Evolutionary conservation across 192 early-diverging fungal genomes (phyloP).

Genomic region (Backusella tarrabulga): DNA sequence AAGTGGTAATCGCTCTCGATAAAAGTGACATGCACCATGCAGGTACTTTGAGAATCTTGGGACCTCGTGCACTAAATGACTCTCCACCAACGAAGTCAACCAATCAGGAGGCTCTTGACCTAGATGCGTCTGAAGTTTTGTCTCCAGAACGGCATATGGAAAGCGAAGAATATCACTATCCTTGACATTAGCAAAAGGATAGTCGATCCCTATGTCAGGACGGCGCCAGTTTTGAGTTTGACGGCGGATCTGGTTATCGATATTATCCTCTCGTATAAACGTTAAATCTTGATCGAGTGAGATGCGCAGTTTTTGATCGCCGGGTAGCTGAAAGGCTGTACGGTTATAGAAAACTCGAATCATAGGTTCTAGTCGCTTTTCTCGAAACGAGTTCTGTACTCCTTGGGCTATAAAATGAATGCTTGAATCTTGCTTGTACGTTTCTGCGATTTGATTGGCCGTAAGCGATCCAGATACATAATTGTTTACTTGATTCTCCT

Average conservation of each 20-base stretch:
- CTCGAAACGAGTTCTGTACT: slow-evolving; percentile 65
- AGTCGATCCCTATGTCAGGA: slow-evolving; percentile 75
- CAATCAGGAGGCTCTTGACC: slow-evolving; percentile 71
- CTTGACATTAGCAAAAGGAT: slow-evolving; percentile 75
- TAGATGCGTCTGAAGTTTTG: slow-evolving; percentile 74
- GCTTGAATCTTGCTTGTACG: slow-evolving; percentile 72
- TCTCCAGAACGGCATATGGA: slow-evolving; percentile 93
- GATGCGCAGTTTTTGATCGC: slow-evolving; percentile 88
- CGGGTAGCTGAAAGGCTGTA: slow-evolving; percentile 98
- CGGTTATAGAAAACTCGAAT: slow-evolving; percentile 95
- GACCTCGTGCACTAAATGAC: slow-evolving; percentile 75
- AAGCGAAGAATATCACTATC: slow-evolving; percentile 80
- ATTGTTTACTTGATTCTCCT: slow-evolving; percentile 88
- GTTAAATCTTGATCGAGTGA: slow-evolving; percentile 96
- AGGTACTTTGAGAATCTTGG: slow-evolving; percentile 89
- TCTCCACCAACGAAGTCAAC: slow-evolving; percentile 72
- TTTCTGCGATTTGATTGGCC: slow-evolving; percentile 70
- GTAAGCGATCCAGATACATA: slow-evolving; percentile 77
- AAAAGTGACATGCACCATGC: slow-evolving; percentile 59
- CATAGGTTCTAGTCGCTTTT: slow-evolving; percentile 77
- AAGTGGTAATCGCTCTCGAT: slow-evolving; percentile 27
- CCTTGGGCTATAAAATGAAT: slow-evolving; percentile 72
- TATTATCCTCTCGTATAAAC: slow-evolving; percentile 92
- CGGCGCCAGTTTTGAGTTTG: slow-evolving; percentile 88
- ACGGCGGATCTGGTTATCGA: slow-evolving; percentile 61